Percentiles rank a stretch among this genome's conserved stretches.
These are phyloP conservation scores for Myxozyma udenii DNA, from an alignment of 805 yeast species.

Conservation along the genomic window DNA sequence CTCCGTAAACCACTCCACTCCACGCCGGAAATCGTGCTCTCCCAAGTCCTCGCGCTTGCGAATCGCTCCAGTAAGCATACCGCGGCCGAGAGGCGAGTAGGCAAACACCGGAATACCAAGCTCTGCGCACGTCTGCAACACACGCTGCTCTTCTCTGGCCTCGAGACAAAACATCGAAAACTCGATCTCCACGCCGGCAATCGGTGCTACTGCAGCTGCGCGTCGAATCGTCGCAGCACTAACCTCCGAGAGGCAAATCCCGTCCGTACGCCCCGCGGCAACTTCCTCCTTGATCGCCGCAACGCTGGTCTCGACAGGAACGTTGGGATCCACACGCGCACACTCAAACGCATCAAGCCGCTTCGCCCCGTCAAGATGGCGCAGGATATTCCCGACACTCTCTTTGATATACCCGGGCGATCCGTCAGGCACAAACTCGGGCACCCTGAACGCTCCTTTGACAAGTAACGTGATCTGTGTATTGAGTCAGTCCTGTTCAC, in stretches of 20 bases:
- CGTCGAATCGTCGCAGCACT: slow-evolving; percentile 57
- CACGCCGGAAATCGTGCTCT: slow-evolving; percentile 52
- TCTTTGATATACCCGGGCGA: slow-evolving; percentile 10
- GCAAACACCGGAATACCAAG: slow-evolving; percentile 64
- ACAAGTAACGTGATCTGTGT: slow-evolving; percentile 40
- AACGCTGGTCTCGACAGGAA: slow-evolving; percentile 59
- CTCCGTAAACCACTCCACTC: slow-evolving; percentile 55
- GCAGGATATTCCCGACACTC: slow-evolving; percentile 29
- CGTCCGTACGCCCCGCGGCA: slow-evolving; percentile 62
- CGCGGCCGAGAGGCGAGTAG: slow-evolving; percentile 82
- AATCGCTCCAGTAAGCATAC: slow-evolving; percentile 65
- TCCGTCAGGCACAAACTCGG: slow-evolving; percentile 42
- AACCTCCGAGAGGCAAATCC: slow-evolving; percentile 73
- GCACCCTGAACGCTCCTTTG: slow-evolving; percentile 53
- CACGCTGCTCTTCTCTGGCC: slow-evolving; percentile 54
- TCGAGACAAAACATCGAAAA: slow-evolving; percentile 66
- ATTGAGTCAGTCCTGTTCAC: too few species aligned
- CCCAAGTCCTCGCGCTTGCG: slow-evolving; percentile 49
- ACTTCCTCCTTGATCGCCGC: slow-evolving; percentile 55
- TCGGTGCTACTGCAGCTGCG: slow-evolving; percentile 54
- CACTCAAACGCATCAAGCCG: slow-evolving; percentile 61
- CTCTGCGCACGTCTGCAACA: slow-evolving; percentile 57
- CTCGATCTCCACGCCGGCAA: slow-evolving; percentile 74
- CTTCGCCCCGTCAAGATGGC: slow-evolving; percentile 40
- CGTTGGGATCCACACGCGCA: slow-evolving; percentile 62